Evolutionary conservation across 164 flowering plant genomes (phyloP).

Genomic region (Euptelea pleiosperma): DNA sequence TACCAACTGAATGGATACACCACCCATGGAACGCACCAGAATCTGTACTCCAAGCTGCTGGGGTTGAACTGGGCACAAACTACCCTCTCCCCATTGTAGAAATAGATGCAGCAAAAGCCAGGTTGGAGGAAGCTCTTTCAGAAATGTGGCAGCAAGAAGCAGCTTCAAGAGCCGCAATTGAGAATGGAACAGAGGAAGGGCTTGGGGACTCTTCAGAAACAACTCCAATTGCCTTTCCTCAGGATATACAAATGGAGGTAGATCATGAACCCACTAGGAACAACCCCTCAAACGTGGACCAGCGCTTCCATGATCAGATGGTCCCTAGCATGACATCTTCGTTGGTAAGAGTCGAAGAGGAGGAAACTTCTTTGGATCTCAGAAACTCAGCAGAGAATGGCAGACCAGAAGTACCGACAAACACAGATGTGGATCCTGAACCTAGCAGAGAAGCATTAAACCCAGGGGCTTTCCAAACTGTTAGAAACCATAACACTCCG

Average conservation of each 20-base stretch:
- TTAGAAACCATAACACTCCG: constrained; percentile 24
- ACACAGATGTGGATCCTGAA: constrained; percentile 33
- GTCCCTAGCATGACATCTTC: constrained; percentile 90
- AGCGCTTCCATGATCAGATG: constrained; percentile 83
- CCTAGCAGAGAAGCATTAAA: constrained; percentile 30
- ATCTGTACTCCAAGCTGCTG: constrained; percentile 87
- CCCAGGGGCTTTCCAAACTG: constrained; percentile 24
- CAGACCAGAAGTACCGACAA: constrained; percentile 78
- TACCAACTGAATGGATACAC: constrained; percentile 97
- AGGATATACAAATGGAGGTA: constrained; percentile 75
- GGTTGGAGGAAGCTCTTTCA: constrained; percentile 69
- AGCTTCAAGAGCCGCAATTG: constrained; percentile 75
- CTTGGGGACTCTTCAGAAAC: constrained; percentile 84
- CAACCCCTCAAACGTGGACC: constrained; percentile 22
- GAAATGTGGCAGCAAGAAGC: constrained; percentile 91
- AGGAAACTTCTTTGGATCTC: constrained; percentile 48
- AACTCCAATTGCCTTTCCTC: constrained; percentile 62
- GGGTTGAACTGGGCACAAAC: constrained; percentile 86
- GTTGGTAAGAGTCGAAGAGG: constrained; percentile 51
- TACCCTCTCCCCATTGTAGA: constrained; percentile 84
- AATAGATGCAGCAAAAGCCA: constrained; percentile 71
- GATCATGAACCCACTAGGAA: constrained; percentile 50
- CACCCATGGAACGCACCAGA: constrained; percentile 97
- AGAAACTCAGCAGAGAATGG: constrained; percentile 32
- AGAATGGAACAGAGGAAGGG: constrained; percentile 94